Evolutionary conservation across 441 rosid genomes (phyloP).

Genomic region (Macaranga tanarius): DNA sequence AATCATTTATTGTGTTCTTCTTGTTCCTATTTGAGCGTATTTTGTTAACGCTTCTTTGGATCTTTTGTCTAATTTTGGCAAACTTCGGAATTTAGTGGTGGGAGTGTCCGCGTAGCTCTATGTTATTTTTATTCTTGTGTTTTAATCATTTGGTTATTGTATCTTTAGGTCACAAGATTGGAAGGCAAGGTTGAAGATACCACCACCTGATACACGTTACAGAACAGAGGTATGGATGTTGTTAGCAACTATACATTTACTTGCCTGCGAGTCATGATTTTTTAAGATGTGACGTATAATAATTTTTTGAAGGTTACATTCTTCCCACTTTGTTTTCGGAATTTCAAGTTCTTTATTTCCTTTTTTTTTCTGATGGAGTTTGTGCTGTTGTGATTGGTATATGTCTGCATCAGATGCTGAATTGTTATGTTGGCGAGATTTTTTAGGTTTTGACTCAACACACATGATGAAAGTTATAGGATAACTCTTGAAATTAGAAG

Average conservation of each 20-base stretch:
- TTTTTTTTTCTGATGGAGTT: not conserved
- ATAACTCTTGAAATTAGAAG: not conserved
- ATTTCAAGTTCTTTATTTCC: not conserved
- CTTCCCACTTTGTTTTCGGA: not conserved
- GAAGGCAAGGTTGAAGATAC: constrained; percentile 79
- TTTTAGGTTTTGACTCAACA: not conserved
- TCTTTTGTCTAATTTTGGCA: too few relatives aligned
- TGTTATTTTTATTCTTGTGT: not conserved
- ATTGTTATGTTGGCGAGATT: not conserved
- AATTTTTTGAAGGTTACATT: not conserved
- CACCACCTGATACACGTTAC: constrained; percentile 85
- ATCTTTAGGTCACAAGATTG: constrained; percentile 76
- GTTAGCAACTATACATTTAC: not conserved
- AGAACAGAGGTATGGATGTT: constrained; percentile 60
- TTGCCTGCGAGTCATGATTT: not conserved
- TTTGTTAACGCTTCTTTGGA: too few relatives aligned
- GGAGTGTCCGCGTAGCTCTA: too few relatives aligned
- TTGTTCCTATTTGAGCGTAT: too few relatives aligned
- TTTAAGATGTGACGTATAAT: not conserved
- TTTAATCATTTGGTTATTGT: not conserved
- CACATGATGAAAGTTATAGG: not conserved
- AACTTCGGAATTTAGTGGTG: too few relatives aligned
- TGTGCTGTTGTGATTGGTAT: not conserved
- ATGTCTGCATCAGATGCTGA: not conserved
- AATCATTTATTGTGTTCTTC: not conserved